Percentiles rank a stretch among this genome's conserved stretches.
Evolutionary conservation across 2,329 filamentous ascomycete genomes (phyloP).

Genomic region (Sclerotinia trifoliorum): DNA sequence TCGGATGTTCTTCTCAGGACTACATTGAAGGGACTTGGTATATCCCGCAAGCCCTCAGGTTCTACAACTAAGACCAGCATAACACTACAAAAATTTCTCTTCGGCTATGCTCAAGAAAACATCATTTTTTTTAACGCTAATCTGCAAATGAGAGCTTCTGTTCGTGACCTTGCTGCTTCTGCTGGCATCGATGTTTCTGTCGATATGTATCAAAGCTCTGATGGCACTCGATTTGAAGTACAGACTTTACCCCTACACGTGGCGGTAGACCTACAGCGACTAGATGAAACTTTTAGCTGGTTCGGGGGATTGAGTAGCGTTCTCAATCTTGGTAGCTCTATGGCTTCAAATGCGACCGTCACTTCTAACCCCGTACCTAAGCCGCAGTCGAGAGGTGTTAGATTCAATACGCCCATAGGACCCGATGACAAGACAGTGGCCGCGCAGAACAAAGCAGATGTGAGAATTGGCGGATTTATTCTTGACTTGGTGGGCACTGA

Average conservation of each 20-base stretch:
- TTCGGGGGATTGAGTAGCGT: conserved; percentile 92
- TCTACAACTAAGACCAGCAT: conserved; percentile 33
- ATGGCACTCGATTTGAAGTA: conserved; percentile 57
- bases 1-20: conserved; percentile 38
- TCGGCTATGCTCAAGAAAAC: conserved; percentile 61
- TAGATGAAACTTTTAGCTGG: conserved; percentile 85
- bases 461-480: conserved; percentile 73
- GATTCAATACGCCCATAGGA: conserved; percentile 52
- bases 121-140: conserved; percentile 62
- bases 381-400: conserved; percentile 55
- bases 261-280: conserved; percentile 70
- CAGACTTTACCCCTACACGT: conserved; percentile 75
- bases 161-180: conserved; percentile 57
- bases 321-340: conserved; percentile 81
- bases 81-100: conserved; percentile 55
- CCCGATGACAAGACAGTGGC: conserved; percentile 35
- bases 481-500: conserved; percentile 75
- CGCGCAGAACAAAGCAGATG: conserved; percentile 62
- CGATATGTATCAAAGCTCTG: conserved; percentile 49
- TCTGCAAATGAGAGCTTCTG: conserved; percentile 57
- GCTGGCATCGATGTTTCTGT: conserved; percentile 58
- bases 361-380: conserved; percentile 42
- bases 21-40: conserved; percentile 34
- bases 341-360: conserved; percentile 68
- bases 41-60: conserved; percentile 27